Conservation (phyloP, 176 grass and related monocot genomes). For the Bolboschoenus planiculmis region DNA sequence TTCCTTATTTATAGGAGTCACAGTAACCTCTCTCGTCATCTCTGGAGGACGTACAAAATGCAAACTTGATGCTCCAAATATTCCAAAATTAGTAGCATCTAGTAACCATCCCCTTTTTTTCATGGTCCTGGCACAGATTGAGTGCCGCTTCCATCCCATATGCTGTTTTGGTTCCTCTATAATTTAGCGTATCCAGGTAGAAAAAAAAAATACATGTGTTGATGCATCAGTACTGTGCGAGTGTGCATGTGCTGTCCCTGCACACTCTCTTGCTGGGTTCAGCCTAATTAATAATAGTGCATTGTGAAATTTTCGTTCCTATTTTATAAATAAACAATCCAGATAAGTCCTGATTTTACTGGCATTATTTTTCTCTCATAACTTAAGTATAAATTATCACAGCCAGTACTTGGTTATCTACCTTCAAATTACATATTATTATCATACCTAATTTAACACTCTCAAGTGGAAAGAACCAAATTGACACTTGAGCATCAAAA, state of each 20-base stretch:
- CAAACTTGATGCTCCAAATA: neutral
- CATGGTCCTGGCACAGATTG: neutral
- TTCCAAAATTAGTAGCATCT: neutral
- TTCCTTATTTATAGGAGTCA: constrained; percentile 4
- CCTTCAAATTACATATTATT: too few species aligned
- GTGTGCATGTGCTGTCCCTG: neutral
- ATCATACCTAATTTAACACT: too few species aligned
- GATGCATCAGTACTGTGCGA: too few species aligned
- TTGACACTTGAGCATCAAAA: neutral
- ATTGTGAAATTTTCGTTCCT: neutral
- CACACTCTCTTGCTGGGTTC: neutral
- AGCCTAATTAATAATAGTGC: neutral
- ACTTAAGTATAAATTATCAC: too few species aligned
- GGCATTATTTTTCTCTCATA: neutral
- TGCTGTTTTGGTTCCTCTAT: neutral
- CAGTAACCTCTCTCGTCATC: neutral
- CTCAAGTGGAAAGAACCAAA: neutral
- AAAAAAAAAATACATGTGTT: too few species aligned
- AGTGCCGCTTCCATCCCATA: neutral
- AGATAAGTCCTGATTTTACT: too few species aligned
- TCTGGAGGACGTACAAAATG: neutral
- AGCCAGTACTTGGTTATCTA: too few species aligned
- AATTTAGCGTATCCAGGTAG: neutral
- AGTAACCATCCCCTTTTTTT: neutral
- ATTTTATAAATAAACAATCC: too few species aligned